Evolutionary conservation across 2,329 filamentous ascomycete genomes (phyloP).

Genomic region (Chalaropsis thielavioides): DNA sequence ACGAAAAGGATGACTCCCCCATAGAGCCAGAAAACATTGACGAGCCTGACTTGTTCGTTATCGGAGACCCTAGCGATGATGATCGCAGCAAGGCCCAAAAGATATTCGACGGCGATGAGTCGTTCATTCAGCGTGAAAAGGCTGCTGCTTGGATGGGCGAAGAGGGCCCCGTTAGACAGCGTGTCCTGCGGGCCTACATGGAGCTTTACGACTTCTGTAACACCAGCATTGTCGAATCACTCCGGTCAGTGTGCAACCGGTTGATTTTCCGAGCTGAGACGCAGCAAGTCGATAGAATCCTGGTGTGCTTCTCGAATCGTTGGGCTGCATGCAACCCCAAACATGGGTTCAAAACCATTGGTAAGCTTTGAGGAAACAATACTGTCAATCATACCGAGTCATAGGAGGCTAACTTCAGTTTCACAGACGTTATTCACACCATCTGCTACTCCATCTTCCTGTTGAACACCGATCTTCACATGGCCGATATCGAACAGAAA

Average conservation of each 20-base stretch:
- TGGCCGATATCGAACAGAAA: conserved; percentile 89
- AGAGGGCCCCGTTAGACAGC: conserved; percentile 43
- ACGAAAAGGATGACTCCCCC: conserved; percentile 22
- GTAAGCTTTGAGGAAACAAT: conserved; percentile 34
- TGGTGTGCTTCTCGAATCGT: conserved; percentile 73
- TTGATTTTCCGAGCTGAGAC: conserved; percentile 80
- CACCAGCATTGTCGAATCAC: conserved; percentile 61
- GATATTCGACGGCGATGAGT: conserved; percentile 74
- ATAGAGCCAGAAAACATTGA: conserved; percentile 34
- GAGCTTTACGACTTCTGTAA: conserved; percentile 75
- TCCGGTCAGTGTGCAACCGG: conserved; percentile 68
- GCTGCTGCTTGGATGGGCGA: conserved; percentile 85
- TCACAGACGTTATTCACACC: conserved; percentile 78
- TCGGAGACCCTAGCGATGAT: conserved; percentile 48
- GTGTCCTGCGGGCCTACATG: conserved; percentile 67
- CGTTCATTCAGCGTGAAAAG: conserved; percentile 62
- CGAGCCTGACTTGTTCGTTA: conserved; percentile 39
- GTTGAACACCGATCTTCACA: conserved; percentile 86
- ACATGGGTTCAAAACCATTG: conserved; percentile 80
- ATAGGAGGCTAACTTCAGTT: conserved; percentile 23
- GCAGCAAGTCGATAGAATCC: conserved; percentile 88
- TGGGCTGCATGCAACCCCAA: conserved; percentile 91
- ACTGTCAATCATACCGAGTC: background rate
- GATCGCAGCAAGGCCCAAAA: conserved; percentile 65
- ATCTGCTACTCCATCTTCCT: conserved; percentile 93